Conservation (phyloP, 495 filamentous ascomycete genomes). For the Schizothecium vesticola region DNA sequence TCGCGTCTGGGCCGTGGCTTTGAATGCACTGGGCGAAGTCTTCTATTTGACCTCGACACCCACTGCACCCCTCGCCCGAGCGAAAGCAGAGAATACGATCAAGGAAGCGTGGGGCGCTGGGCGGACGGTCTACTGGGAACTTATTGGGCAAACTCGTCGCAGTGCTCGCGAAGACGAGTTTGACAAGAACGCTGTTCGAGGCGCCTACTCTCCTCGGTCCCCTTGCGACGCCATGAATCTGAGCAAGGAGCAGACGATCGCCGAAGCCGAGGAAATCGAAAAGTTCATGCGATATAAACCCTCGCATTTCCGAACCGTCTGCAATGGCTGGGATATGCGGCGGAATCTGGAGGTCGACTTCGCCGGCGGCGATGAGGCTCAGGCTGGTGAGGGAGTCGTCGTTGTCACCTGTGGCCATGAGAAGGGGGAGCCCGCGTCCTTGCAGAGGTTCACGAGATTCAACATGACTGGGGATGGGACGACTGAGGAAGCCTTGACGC, state of each 20-base stretch:
- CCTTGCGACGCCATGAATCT: constrained; percentile 59
- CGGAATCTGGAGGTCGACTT: constrained; percentile 85
- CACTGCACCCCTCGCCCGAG: constrained; percentile 30
- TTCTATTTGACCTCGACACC: constrained; percentile 75
- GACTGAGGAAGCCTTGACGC: constrained; percentile 11
- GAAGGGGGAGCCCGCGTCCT: constrained; percentile 39
- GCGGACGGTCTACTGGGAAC: constrained; percentile 70
- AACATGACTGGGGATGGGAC: background rate
- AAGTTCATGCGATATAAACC: constrained; percentile 69
- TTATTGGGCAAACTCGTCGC: constrained; percentile 71
- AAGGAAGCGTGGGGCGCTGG: constrained; percentile 71
- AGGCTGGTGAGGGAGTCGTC: constrained; percentile 68
- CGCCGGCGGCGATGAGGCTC: constrained; percentile 66
- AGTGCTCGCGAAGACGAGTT: constrained; percentile 60
- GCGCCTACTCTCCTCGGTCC: constrained; percentile 45
- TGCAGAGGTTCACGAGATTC: constrained; percentile 30
- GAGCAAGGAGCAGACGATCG: constrained; percentile 59
- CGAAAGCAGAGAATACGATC: constrained; percentile 50
- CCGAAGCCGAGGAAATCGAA: constrained; percentile 78
- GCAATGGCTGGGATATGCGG: constrained; percentile 88
- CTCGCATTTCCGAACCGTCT: constrained; percentile 70
- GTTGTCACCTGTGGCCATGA: constrained; percentile 66
- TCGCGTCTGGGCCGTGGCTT: constrained; percentile 76
- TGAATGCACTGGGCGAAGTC: constrained; percentile 90
- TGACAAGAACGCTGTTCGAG: constrained; percentile 45